These are phyloP conservation scores for Mycena galopus DNA, from an alignment of 768 basidiomycete species.

Conservation along the genomic window DNA sequence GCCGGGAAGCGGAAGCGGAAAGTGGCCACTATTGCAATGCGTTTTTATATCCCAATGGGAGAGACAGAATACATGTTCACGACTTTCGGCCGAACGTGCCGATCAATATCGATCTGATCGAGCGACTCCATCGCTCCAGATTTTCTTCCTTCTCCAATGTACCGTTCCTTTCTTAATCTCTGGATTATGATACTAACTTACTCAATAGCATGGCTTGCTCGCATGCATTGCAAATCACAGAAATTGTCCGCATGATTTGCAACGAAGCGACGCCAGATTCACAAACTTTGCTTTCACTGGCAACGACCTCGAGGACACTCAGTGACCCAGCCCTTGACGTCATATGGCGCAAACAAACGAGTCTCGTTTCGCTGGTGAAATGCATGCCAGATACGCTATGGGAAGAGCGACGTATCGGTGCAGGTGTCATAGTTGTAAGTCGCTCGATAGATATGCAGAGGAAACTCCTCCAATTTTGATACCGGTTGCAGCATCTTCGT, in stretches of 20 bases:
- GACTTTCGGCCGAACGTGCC: too few relatives aligned
- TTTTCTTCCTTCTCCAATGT: background rate
- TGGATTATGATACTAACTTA: background rate
- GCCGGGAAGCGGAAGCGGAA: too few relatives aligned
- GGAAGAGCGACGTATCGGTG: background rate
- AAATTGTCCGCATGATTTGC: constrained; percentile 30
- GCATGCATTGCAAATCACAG: constrained; percentile 15
- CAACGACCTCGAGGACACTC: constrained; percentile 16
- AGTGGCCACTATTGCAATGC: too few relatives aligned
- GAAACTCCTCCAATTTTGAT: background rate
- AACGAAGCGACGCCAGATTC: background rate
- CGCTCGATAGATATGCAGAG: background rate
- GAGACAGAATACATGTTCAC: too few relatives aligned
- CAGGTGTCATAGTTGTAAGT: constrained; percentile 7
- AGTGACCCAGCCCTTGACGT: constrained; percentile 18
- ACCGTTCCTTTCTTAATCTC: background rate
- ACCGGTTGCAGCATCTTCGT: background rate
- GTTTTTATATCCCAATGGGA: too few relatives aligned
- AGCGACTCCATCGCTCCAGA: too few relatives aligned
- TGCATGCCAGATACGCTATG: constrained; percentile 31
- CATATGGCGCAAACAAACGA: background rate
- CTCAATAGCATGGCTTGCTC: constrained; percentile 4
- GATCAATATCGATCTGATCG: too few relatives aligned
- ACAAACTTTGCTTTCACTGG: background rate
- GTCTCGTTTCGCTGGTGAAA: constrained; percentile 23